Evolutionary conservation across 495 filamentous ascomycete genomes (phyloP).

Genomic region (Lasiosphaeriaceae sp.): DNA sequence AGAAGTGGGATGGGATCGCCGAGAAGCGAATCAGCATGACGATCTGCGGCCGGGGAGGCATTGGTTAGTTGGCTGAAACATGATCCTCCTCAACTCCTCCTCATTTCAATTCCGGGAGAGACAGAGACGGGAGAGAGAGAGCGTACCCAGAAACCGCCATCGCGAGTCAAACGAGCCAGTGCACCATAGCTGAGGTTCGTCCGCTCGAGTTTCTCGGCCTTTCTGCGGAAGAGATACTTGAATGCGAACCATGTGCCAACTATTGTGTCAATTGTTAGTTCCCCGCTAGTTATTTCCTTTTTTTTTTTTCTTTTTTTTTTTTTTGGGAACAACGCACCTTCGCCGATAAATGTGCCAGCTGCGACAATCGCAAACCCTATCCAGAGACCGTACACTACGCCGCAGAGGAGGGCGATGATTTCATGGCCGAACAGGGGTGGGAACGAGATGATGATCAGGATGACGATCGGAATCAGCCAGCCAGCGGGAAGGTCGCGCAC

Average conservation of each 20-base stretch:
- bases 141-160: constrained; percentile 27
- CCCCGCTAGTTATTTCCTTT: background rate
- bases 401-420: constrained; percentile 28
- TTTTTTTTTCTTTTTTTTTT: background rate
- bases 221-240: constrained; percentile 20
- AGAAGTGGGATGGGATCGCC: constrained; percentile 30
- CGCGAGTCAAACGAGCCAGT: constrained; percentile 22
- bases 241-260: constrained; percentile 29
- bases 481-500: constrained; percentile 25
- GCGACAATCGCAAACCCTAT: constrained; percentile 29
- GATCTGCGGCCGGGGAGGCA: constrained; percentile 13
- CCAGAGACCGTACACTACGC: constrained; percentile 31
- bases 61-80: background rate
- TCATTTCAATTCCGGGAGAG: background rate
- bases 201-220: constrained; percentile 23
- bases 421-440: constrained; percentile 35
- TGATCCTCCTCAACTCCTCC: too few relatives aligned
- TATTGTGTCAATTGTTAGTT: too few relatives aligned
- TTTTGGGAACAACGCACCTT: constrained; percentile 2
- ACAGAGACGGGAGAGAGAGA: too few relatives aligned
- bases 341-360: constrained; percentile 30
- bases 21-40: constrained; percentile 32
- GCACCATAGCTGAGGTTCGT: constrained; percentile 32
- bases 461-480: constrained; percentile 30
- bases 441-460: constrained; percentile 31